Percentiles rank a stretch among this genome's conserved stretches.
These are phyloP conservation scores for Ailanthus altissimus DNA, from an alignment of 345 rosid genomes.

Conservation along the genomic window DNA sequence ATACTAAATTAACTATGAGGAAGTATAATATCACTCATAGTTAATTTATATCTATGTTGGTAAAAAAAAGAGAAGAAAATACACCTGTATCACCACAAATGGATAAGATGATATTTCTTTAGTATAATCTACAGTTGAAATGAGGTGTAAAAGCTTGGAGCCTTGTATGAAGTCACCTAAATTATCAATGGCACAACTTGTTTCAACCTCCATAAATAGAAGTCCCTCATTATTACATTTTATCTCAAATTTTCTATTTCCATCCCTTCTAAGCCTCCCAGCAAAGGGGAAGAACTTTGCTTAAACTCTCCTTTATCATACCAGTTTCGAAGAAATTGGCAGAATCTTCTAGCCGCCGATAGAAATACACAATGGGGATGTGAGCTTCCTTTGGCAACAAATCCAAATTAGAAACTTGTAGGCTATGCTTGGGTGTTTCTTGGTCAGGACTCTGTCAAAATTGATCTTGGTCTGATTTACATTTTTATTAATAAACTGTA, in stretches of 20 bases:
- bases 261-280: slow-evolving; percentile 31
- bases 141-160: slow-evolving; percentile 14
- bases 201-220: slow-evolving; percentile 31
- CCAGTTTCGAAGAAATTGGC: slow-evolving; percentile 17
- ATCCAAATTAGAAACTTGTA: slow-evolving; percentile 37
- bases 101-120: slow-evolving; percentile 31
- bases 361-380: slow-evolving; percentile 22
- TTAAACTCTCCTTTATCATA: slow-evolving; percentile 33
- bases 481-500: too few relatives aligned
- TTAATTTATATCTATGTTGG: too few relatives aligned
- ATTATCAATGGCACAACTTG: slow-evolving; percentile 1
- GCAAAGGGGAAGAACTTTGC: slow-evolving; percentile 38
- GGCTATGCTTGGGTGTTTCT: slow-evolving; percentile 27
- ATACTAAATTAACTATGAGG: too few relatives aligned
- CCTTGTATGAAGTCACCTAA: slow-evolving; percentile 1
- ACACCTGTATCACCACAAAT: slow-evolving; percentile 33
- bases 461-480: too few relatives aligned
- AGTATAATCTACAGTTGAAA: slow-evolving; percentile 28
- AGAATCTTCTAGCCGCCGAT: slow-evolving; percentile 21
- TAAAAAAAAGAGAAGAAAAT: not conserved
- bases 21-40: too few relatives aligned
- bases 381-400: slow-evolving; percentile 3
- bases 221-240: slow-evolving; percentile 35
- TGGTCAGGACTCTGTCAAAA: slow-evolving; percentile 27
- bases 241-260: slow-evolving; percentile 29